Base-by-base conservation (phyloP, 441 rosid genomes). In the Aquilaria agallochum region DNA sequence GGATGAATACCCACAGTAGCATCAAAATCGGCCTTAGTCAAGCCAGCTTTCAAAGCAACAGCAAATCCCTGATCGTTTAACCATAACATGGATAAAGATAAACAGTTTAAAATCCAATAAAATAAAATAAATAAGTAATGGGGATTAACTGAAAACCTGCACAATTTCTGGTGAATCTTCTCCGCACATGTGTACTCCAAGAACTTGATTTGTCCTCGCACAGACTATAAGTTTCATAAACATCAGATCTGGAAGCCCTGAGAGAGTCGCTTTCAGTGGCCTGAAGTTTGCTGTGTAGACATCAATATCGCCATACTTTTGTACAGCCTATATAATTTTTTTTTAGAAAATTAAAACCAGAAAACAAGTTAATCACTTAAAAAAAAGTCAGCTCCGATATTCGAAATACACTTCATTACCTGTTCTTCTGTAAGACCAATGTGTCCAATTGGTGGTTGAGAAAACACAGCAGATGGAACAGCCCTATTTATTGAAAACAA, bases 401-500 rank as follows among this genome's bases (percentile, higher is more conserved):
- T 54, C 11, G 1, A 63, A 50, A 66, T 4, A 8, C 53, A 32
- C 62, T 9, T 45, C 13, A 10, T 67, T 65, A 90, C 98, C 92
- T 92, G 92, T 66, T 92, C 98, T 80, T 90, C 96, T 7, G 85
- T 77, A 64, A 85, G 85, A 74, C 96, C 96, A 54, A 90, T 96
- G 72, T 85, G 89, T 74, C 96, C 96, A 71, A 92, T 90, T 52
- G 95, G 98, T 53, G 98, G 96, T 80, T 92, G 96, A 15, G 89
- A 90, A 72, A 92, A 92, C 57, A 92, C 96, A 33, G 94, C 92
- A 48, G 96, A 83, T 55, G 98, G 96, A 59, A 88, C 83, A 75
- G 87, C 90, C 68, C 96, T 92, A 68, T 56, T 46, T 11, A 20
- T 45, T 50, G 13, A 54, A 57, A 36, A 47, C 32, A 59, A 46